Evolutionary conservation across 169 alveolate genomes (phyloP).

Genomic region (Cryptosporidium sp.): DNA sequence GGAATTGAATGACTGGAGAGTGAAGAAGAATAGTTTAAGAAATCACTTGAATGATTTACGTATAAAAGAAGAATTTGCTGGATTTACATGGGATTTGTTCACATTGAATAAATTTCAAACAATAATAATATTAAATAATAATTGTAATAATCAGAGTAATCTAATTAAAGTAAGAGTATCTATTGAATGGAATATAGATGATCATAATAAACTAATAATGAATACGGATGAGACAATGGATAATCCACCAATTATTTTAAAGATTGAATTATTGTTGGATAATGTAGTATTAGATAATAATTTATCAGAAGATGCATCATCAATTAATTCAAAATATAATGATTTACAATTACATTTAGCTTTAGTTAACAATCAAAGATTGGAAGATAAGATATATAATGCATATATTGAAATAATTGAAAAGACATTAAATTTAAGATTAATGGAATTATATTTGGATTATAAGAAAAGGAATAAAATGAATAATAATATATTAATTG

Average conservation of each 20-base stretch:
- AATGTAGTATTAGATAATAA: not conserved
- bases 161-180: slow-evolving; percentile 22
- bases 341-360: slow-evolving; percentile 11
- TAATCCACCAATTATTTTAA: slow-evolving; percentile 3
- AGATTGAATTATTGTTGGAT: not conserved
- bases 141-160: slow-evolving; percentile 10
- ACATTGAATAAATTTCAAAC: slow-evolving; percentile 66
- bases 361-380: not conserved
- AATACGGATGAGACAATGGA: not conserved
- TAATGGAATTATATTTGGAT: slow-evolving; percentile 8
- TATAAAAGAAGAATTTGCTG: slow-evolving; percentile 65
- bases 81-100: slow-evolving; percentile 69
- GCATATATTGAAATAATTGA: slow-evolving; percentile 46
- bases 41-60: slow-evolving; percentile 10
- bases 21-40: slow-evolving; percentile 29
- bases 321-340: not conserved
- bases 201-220: not conserved
- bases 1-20: slow-evolving; percentile 47
- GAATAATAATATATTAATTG: slow-evolving; percentile 48
- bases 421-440: slow-evolving; percentile 38
- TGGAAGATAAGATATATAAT: slow-evolving; percentile 40
- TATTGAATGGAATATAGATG: slow-evolving; percentile 63
- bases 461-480: slow-evolving; percentile 5
- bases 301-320: not conserved
- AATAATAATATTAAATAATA: slow-evolving; percentile 8